These are phyloP conservation scores for Lanmaoa pseudosensibilis DNA, from an alignment of 768 basidiomycete genomes.

Conservation along the genomic window DNA sequence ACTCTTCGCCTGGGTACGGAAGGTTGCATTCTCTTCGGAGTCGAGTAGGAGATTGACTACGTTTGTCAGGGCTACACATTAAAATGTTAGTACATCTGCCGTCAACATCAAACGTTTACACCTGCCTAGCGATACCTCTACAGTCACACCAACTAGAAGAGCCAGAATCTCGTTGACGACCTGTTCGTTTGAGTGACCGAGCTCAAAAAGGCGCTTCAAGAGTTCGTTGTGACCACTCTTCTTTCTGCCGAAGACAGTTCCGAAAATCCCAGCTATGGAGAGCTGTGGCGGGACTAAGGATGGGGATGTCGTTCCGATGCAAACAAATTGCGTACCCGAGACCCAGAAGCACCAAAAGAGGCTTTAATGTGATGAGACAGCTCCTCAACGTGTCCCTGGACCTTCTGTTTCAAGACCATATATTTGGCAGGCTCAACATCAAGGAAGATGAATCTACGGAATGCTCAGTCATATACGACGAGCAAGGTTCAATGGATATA, in stretches of 20 bases:
- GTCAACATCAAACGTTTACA: neutral
- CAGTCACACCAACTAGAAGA: conserved; percentile 63
- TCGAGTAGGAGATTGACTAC: conserved; percentile 65
- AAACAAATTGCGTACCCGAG: conserved; percentile 38
- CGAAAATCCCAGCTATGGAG: conserved; percentile 43
- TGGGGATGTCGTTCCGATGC: neutral
- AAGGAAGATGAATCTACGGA: conserved; percentile 69
- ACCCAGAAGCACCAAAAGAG: conserved; percentile 43
- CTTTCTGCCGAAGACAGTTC: conserved; percentile 50
- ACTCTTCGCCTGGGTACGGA: conserved; percentile 36
- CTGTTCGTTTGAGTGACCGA: conserved; percentile 58
- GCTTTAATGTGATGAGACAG: conserved; percentile 58
- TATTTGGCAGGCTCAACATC: conserved; percentile 61
- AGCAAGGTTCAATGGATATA: neutral
- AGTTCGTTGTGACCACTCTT: conserved; percentile 46
- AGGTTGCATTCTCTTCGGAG: conserved; percentile 39
- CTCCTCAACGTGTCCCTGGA: conserved; percentile 51
- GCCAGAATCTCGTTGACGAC: conserved; percentile 71
- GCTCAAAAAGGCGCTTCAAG: conserved; percentile 54
- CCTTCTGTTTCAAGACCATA: conserved; percentile 53
- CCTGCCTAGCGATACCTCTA: conserved; percentile 69
- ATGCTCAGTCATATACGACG: neutral
- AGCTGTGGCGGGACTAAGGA: conserved; percentile 20
- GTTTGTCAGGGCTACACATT: conserved; percentile 56
- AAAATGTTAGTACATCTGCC: neutral